These are phyloP conservation scores for Patellifolia procumbens DNA, from an alignment of 179 eudicot genomes.

Conservation along the genomic window DNA sequence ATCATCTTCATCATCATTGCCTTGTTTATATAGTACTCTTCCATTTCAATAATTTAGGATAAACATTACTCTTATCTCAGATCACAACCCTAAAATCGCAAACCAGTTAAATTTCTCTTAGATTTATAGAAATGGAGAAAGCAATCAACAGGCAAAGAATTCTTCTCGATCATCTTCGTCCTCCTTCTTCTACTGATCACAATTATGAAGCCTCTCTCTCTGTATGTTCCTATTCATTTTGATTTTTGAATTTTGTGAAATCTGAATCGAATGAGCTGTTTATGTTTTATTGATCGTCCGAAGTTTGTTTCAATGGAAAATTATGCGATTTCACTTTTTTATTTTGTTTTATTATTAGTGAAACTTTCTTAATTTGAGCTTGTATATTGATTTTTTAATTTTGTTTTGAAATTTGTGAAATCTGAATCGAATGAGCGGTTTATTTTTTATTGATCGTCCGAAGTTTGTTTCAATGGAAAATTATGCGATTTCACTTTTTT, in stretches of 20 bases:
- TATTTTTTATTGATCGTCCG: no score
- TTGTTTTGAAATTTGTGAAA: no score
- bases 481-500: no score
- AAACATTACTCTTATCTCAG: not conserved
- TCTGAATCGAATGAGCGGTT: no score
- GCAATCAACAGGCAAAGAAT: conserved; percentile 80
- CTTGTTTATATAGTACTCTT: not conserved
- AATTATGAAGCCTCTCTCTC: conserved; percentile 56
- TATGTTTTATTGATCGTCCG: no score
- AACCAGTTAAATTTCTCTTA: not conserved
- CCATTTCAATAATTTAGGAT: not conserved
- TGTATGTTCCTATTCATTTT: conserved; percentile 38
- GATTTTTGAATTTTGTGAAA: not conserved
- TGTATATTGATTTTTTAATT: no score
- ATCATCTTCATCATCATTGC: not conserved
- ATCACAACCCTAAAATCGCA: not conserved
- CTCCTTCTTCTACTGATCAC: conserved; percentile 59
- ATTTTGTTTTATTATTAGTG: no score
- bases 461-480: no score
- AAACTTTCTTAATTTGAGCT: no score
- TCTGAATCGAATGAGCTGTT: no score
- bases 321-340: no score
- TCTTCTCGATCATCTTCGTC: conserved; percentile 75
- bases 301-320: no score
- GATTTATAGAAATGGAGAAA: conserved; percentile 57